These are phyloP conservation scores for Globisporangium camurandrum DNA, from an alignment of 352 stramenopile species.

Conservation along the genomic window DNA sequence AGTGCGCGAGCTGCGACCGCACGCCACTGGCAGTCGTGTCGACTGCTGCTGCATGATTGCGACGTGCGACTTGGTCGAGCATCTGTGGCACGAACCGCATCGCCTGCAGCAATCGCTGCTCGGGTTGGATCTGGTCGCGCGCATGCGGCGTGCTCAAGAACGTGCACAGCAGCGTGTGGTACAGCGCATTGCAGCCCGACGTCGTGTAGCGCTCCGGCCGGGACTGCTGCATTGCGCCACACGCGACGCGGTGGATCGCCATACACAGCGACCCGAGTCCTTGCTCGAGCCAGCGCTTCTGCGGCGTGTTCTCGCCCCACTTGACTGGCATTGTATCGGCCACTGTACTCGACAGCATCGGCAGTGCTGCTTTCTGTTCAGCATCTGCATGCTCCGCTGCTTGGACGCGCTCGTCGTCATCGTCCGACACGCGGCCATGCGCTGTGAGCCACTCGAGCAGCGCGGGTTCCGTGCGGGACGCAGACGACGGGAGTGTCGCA, in stretches of 20 bases:
- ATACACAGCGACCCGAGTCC: slow-evolving; percentile 76
- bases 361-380: too few species aligned
- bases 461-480: slow-evolving; percentile 4
- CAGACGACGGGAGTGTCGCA: neutral
- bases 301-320: slow-evolving; percentile 15
- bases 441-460: slow-evolving; percentile 44
- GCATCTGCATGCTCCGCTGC: neutral
- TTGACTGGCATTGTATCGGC: neutral
- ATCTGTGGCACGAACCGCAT: slow-evolving; percentile 75
- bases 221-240: slow-evolving; percentile 75
- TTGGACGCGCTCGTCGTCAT: slow-evolving; percentile 23
- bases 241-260: slow-evolving; percentile 79
- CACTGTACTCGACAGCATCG: neutral
- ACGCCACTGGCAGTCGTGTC: slow-evolving; percentile 21
- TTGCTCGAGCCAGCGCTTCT: slow-evolving; percentile 55
- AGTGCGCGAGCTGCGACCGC: slow-evolving; percentile 40
- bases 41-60: slow-evolving; percentile 12
- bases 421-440: slow-evolving; percentile 12
- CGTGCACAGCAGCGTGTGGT: slow-evolving; percentile 73
- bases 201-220: slow-evolving; percentile 71
- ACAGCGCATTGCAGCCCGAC: slow-evolving; percentile 68
- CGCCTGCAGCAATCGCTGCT: slow-evolving; percentile 56
- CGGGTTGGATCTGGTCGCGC: slow-evolving; percentile 48
- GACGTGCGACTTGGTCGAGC: slow-evolving; percentile 43
- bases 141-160: slow-evolving; percentile 55